A percentile compares a stretch with the other conserved stretches of the same genome.
Conservation (phyloP, 805 yeast genomes). For the Monosporozyma aquatica region DNA sequence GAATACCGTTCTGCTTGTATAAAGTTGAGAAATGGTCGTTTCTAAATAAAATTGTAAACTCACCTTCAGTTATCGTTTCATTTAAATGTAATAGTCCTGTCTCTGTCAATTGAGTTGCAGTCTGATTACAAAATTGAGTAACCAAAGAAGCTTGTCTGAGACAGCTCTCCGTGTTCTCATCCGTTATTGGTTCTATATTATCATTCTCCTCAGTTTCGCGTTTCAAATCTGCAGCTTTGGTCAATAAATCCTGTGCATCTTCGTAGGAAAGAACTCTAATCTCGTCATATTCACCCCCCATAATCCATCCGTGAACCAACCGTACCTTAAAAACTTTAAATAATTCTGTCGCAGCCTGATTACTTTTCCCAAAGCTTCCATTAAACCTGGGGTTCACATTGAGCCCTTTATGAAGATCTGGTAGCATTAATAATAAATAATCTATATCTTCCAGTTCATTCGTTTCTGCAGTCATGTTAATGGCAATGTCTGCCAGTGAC, state of each 20-base stretch:
- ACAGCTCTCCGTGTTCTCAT: too few relatives aligned
- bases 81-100: constrained; percentile 47
- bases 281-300: constrained; percentile 30
- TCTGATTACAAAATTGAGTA: constrained; percentile 42
- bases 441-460: constrained; percentile 29
- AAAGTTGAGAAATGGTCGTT: constrained; percentile 84
- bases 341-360: constrained; percentile 37
- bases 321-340: constrained; percentile 50
- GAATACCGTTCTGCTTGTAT: constrained; percentile 37
- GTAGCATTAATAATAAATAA: constrained; percentile 44
- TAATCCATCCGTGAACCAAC: constrained; percentile 78
- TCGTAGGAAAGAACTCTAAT: constrained; percentile 43
- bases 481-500: constrained; percentile 40
- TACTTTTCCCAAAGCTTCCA: constrained; percentile 45
- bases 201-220: constrained; percentile 7
- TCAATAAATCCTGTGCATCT: constrained; percentile 46
- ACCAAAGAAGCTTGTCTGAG: constrained; percentile 27
- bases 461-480: constrained; percentile 12
- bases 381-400: constrained; percentile 62
- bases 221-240: constrained; percentile 34
- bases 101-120: constrained; percentile 66
- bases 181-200: too few relatives aligned
- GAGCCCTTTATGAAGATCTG: constrained; percentile 60
- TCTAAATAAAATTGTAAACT: constrained; percentile 68
- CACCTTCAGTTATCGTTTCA: constrained; percentile 36